Base-by-base conservation (phyloP, 768 basidiomycete genomes). In the Gymnopilus junonius region DNA sequence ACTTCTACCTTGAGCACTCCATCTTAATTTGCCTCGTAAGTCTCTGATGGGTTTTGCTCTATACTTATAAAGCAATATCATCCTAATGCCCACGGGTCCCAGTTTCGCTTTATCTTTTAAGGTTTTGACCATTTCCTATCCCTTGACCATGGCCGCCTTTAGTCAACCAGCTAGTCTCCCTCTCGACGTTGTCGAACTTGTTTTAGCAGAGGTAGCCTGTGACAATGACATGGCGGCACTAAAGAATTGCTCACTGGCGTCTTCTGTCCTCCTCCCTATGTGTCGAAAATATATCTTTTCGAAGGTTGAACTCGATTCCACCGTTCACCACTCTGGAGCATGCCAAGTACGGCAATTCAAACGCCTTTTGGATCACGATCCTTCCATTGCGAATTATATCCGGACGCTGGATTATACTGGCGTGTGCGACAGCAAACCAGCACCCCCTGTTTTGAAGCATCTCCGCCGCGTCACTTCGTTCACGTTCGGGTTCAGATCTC, bases 201-300 rank as follows among this genome's bases (percentile, higher is more conserved):
- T 69, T 27, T 45, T 69, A 11, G 51, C 45, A 34, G 27, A 48
- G 27, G 56, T 69, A 12, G 65, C 64, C 23, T 15, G 21, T 8
- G 57, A 58, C 11, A 37, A 42, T 17, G 64, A 65, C 56, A 34
- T 60, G 4, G 27, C 11, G 29, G 37, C 68, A 15, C 25, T 69
- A 34, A 61, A 61, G 21, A 25, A 32, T 10, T 65, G 63, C 50
- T 58, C 65, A 17, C 58, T 62, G 0, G 62, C 56, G 3, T 67
- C 64, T 53, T 51, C 25, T 23, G 54, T 51, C 31, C 61, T 69
- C 35, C 32, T 29, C 14, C 27, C 27, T 3, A 55, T 67, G 11
- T 65, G 65, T 45, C 58, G 62, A 32, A 62, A 59, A 58, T 62
- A 67, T 50, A 50, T 69, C 23, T 69, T 69, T 46, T 29, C 39